These are phyloP conservation scores for Phytophthora macrochlamydospora DNA, from an alignment of 352 stramenopile genomes.

Conservation along the genomic window DNA sequence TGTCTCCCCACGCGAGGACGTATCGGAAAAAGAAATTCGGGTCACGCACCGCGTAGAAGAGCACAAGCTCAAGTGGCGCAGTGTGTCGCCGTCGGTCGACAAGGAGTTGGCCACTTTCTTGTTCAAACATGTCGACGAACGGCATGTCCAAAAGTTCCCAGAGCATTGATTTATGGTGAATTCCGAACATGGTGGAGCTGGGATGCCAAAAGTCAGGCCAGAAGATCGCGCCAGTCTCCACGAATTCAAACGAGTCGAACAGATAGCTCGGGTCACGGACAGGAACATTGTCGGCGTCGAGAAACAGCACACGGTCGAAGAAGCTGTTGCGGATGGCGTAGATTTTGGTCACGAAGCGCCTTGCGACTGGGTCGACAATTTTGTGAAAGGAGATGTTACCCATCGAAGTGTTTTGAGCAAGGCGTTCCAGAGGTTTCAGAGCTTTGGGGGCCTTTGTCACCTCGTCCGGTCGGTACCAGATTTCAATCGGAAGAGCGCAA, in stretches of 20 bases:
- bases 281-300: conserved; percentile 62
- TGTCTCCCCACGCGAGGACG: conserved; percentile 55
- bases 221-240: conserved; percentile 19
- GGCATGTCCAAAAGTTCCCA: conserved; percentile 55
- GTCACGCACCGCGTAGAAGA: conserved; percentile 49
- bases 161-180: conserved; percentile 25
- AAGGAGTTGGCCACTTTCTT: conserved; percentile 65
- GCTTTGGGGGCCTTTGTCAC: conserved; percentile 14
- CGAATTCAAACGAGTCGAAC: conserved; percentile 34
- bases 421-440: conserved; percentile 18
- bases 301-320: conserved; percentile 49
- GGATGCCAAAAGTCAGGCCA: conserved; percentile 35
- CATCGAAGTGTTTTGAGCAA: conserved; percentile 18
- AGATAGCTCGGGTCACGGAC: conserved; percentile 53
- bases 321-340: conserved; percentile 48
- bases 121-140: conserved; percentile 70
- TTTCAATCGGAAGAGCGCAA: conserved; percentile 56
- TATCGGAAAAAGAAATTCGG: conserved; percentile 45
- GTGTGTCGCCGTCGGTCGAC: conserved; percentile 41
- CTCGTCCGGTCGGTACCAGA: conserved; percentile 59
- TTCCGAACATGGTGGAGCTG: conserved; percentile 30
- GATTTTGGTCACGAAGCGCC: conserved; percentile 56
- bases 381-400: conserved; percentile 24
- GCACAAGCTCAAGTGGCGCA: conserved; percentile 32
- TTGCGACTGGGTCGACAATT: conserved; percentile 33